Evolutionary conservation across 2,329 filamentous ascomycete species (phyloP), one percentile per base, ranked within the genome.

Genomic region (Diaporthe amygdali): DNA sequence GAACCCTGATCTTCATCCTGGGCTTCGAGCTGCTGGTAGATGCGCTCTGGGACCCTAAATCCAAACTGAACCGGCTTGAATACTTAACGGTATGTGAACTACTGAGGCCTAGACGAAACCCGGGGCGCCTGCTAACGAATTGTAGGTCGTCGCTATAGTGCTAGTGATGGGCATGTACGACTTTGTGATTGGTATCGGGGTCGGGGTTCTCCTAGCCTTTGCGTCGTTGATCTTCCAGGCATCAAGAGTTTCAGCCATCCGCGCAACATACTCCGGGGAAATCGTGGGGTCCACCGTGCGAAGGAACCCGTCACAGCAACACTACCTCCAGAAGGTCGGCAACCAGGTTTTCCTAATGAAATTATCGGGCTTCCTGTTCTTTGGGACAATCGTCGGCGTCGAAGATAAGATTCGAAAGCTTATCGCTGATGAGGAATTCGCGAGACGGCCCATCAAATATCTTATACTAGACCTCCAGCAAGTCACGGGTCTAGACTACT

Each of bases 161-260:
- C 84, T 98, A 25, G 94, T 97, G 47, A 99, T 99, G 96, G 96
- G 96, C 2, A 91, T 95, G 12, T 96, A 97, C 82, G 96, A 99
- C 81, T 99, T 99, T 78, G 96, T 99, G 5, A 90, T 95, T 34
- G 96, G 96, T 25, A 98, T 99, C 54, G 91, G 96, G 14, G 89
- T 97, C 37, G 96, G 96, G 5, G 97, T 99, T 68, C 87, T 97
- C 2, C 86, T 99, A 54, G 96, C 96, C 0, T 98, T 97, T 78
- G 88, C 97, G 30, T 96, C 94, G 55, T 93, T 97, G 74, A 94
- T 97, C 34, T 91, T 98, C 32, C 95, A 98, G 80, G 96, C 95
- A 12, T 97, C 96, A 2, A 90, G 93, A 68, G 93, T 97, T 39
- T 95, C 95, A 1, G 95, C 96, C 20, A 93, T 99, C 59, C 90